Evolutionary conservation across 352 stramenopile species (phyloP).

Genomic region (Globisporangium heterothallicum): DNA sequence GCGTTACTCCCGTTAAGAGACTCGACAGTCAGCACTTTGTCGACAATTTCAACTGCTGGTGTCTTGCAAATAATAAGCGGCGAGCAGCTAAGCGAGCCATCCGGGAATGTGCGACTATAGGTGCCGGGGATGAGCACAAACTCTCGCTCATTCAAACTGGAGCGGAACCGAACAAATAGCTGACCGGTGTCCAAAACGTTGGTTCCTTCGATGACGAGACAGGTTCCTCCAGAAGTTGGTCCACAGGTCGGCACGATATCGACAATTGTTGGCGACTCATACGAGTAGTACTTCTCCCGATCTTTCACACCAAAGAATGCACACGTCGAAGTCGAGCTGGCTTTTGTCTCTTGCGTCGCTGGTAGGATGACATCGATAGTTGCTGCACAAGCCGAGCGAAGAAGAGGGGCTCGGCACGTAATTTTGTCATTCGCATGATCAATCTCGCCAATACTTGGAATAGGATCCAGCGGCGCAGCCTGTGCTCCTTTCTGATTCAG

Average conservation of each 20-base stretch:
- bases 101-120: conserved; percentile 54
- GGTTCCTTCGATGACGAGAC: conserved; percentile 48
- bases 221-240: conserved; percentile 43
- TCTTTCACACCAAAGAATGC: conserved; percentile 40
- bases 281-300: conserved; percentile 55
- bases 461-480: conserved; percentile 20
- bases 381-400: conserved; percentile 36
- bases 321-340: conserved; percentile 2
- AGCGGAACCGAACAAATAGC: conserved; percentile 74
- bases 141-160: conserved; percentile 51
- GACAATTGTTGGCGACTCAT: conserved; percentile 62
- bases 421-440: conserved; percentile 36
- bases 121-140: conserved; percentile 47
- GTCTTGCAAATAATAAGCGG: conserved; percentile 60
- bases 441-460: conserved; percentile 42
- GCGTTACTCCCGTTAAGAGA: conserved; percentile 1
- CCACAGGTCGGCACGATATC: conserved; percentile 57
- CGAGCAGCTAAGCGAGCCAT: conserved; percentile 40
- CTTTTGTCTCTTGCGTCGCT: conserved; percentile 15
- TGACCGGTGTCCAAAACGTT: conserved; percentile 71
- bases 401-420: conserved; percentile 47
- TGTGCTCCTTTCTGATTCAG: conserved; percentile 14
- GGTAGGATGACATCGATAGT: conserved; percentile 45
- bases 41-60: conserved; percentile 48
- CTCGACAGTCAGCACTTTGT: conserved; percentile 22